Conservation (phyloP, 2,329 filamentous ascomycete species). For the Fusarium illudens region DNA sequence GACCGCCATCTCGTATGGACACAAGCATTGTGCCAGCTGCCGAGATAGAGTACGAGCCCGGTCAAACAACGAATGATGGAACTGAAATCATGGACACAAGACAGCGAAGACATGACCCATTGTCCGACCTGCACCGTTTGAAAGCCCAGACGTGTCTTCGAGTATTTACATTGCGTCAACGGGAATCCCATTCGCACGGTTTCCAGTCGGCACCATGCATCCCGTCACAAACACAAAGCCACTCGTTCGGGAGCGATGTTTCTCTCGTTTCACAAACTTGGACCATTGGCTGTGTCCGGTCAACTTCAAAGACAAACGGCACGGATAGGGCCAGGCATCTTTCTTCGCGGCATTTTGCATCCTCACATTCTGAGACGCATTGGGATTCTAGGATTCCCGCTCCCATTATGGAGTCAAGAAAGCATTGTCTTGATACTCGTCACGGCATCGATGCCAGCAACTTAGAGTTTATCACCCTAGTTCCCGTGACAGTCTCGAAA, state of each 20-base stretch:
- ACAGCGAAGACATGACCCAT: neutral
- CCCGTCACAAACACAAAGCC: conserved; percentile 3
- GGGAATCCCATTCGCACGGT: conserved; percentile 27
- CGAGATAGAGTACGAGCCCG: conserved; percentile 18
- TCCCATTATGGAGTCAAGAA: neutral
- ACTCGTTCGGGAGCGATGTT: conserved; percentile 2
- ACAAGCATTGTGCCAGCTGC: conserved; percentile 21
- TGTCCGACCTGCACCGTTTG: neutral
- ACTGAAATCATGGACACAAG: neutral
- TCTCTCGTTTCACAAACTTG: conserved; percentile 5
- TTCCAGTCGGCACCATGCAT: conserved; percentile 29
- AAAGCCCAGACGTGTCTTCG: neutral
- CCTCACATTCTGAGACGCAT: neutral
- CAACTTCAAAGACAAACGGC: neutral
- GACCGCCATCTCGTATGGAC: conserved; percentile 4
- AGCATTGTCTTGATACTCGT: neutral
- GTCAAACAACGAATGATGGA: conserved; percentile 17
- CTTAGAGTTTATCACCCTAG: conserved; percentile 14
- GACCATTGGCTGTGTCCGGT: neutral
- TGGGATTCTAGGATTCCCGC: neutral
- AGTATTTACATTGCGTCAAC: neutral
- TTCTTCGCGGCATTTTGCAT: neutral
- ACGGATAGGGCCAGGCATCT: neutral
- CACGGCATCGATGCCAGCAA: neutral
- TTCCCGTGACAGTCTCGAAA: conserved; percentile 11